Evolutionary conservation across 305 asterid species (phyloP).

Genomic region (Solanum hybrid): DNA sequence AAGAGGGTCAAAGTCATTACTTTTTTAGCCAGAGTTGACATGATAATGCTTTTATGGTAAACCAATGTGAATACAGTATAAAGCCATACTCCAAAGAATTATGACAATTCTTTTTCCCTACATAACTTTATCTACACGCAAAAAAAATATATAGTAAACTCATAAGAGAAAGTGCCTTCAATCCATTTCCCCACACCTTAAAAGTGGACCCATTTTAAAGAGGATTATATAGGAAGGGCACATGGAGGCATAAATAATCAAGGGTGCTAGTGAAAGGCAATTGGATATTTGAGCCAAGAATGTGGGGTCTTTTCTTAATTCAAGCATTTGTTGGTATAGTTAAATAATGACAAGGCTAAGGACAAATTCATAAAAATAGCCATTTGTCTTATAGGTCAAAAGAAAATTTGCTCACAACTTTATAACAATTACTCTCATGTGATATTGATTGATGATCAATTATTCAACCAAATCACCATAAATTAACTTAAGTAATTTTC

Average conservation of each 20-base stretch:
- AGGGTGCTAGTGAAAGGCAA: slow-evolving; percentile 25
- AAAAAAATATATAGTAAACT: not conserved
- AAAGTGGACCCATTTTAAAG: slow-evolving; percentile 28
- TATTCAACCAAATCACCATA: not conserved
- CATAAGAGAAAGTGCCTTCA: slow-evolving; percentile 11
- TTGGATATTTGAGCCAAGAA: slow-evolving; percentile 17
- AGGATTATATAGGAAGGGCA: slow-evolving; percentile 27
- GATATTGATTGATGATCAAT: not conserved
- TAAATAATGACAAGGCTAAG: not conserved
- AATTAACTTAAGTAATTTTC: not conserved
- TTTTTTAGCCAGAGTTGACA: not conserved
- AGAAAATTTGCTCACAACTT: slow-evolving; percentile 2
- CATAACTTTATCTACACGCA: not conserved
- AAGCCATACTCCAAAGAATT: slow-evolving; percentile 5
- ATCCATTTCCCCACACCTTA: slow-evolving; percentile 2
- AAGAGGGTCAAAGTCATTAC: slow-evolving; percentile 7
- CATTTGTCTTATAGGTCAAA: slow-evolving; percentile 14
- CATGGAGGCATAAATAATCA: slow-evolving; percentile 36
- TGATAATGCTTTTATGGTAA: slow-evolving; percentile 2
- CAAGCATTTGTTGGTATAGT: not conserved
- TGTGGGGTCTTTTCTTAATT: slow-evolving; percentile 2
- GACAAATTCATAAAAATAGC: not conserved
- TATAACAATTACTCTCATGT: not conserved
- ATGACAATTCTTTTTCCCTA: not conserved
- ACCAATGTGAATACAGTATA: not conserved